Evolutionary conservation across 768 basidiomycete genomes (phyloP), one percentile per base, ranked within the genome.

Genomic region (Naganishia vishniacii): DNA sequence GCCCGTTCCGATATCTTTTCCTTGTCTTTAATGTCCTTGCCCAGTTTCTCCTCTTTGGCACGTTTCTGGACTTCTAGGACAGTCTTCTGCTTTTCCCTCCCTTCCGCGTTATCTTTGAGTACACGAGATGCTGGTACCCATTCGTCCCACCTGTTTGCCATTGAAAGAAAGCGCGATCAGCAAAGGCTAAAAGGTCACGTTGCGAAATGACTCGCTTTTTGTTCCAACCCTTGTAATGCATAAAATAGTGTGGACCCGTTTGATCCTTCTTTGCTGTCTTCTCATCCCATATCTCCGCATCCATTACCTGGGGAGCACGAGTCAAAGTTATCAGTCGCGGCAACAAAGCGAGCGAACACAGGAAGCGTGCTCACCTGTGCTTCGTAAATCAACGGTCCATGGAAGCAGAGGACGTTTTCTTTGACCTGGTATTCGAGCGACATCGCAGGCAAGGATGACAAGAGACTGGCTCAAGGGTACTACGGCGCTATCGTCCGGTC

Each of bases 181-280:
- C 41, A 61, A 48, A 48, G 12, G 16, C 42, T 23, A 23, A n/a
- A 48, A 59, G 31, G 23, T 48, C 8, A 13, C n/a, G n/a, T n/a
- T n/a, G n/a, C n/a, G n/a, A n/a, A 62, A 0, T n/a, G 23, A 77
- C 80, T 70, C 74, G 93, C 91, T 90, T 93, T 77, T 91, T 88
- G 76, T 97, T 99, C 95, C 95, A 99, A 9, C 95, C 95, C 78
- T 97, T 95, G 82, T 99, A 99, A 77, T 99, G 95, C 41, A 99
- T 93, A 66, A 88, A 86, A 78, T 90, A 97, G 71, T 94, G 90
- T 3, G 85, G 84, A 6, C 93, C 94, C 2, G 83, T 76, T 11
- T 78, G 75, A 6, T 85, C 84, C 5, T 83, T 81, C 44, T 83
- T 81, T 0, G 85, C 83, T 61, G 80, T 85, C 18, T 80, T 77